Evolutionary conservation across 441 rosid species (phyloP), one percentile per base, ranked within the genome.

Genomic region (Gossypium davidsonii): DNA sequence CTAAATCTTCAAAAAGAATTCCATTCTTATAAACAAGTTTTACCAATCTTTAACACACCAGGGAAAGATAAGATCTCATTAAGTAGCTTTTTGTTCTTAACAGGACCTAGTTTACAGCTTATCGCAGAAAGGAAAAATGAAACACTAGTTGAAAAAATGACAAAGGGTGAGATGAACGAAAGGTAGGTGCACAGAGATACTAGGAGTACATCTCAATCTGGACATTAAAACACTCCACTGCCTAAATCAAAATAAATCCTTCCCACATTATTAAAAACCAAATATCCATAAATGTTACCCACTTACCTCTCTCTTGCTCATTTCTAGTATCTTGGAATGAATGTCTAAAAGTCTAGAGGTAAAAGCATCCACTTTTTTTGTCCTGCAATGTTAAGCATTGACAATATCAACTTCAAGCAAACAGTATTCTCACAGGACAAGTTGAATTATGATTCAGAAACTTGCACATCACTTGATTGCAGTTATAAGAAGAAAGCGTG

Each of bases 311-410:
- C 76, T 90, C 90, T 93, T 93, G 85, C 90, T 90, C 74, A 81
- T 83, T 79, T 87, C 93, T 73, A 91, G 83, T 90, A 90, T 88
- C 89, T 89, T 93, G 73, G 92, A 84, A 85, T 96, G 99, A 63
- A 96, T 91, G 78, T 93, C 98, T 10, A 96, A 68, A 76, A 96
- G 98, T 79, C 92, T 90, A 73, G 97, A 91, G 34, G 99, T 91
- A 81, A 93, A 96, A 78, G 67, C 77, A 81, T 96, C 99, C 70
- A 78, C 99, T 77, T 91, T 89, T 76, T 87, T 89, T 2, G 99
- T 93, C 83, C 99, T 96, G 84, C 73, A 80, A 72, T 70, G 60
- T 28, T 67, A 51, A 74, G 39, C 79, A 73, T 51, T 26, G 49
- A 80, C 48, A 42, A 71, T 31, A 63, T 52, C 25, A 73, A 53